Percentiles rank a stretch among this genome's conserved stretches.
Conservation (phyloP, 345 rosid species). For the Ceriops zippeliana region DNA sequence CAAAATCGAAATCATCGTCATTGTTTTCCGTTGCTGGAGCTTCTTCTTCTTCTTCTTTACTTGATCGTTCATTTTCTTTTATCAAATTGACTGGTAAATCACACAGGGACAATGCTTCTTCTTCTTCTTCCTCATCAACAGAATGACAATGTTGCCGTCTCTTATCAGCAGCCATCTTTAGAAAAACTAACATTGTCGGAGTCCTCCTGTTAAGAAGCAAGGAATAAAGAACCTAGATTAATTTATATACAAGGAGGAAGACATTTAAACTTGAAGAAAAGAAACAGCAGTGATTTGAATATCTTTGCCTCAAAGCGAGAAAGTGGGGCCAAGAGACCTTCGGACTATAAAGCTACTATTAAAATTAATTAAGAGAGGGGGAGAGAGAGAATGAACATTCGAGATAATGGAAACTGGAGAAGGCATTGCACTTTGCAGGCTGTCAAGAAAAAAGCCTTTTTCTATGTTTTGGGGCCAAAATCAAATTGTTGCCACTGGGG, state of each 20-base stretch:
- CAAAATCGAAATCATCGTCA: conserved; percentile 58
- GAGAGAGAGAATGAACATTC: conserved; percentile 1
- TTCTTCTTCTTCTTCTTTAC: conserved; percentile 10
- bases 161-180: conserved; percentile 14
- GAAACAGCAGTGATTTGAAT: conserved; percentile 7
- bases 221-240: background rate
- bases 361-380: background rate
- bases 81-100: conserved; percentile 52
- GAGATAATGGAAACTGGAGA: conserved; percentile 1
- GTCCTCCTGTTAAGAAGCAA: conserved; percentile 10
- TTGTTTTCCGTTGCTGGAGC: conserved; percentile 19
- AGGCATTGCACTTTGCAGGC: conserved; percentile 16
- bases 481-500: conserved; percentile 8
- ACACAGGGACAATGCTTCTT: conserved; percentile 63
- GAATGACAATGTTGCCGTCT: conserved; percentile 14
- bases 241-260: conserved; percentile 7
- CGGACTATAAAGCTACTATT: conserved; percentile 16
- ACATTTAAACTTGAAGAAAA: conserved; percentile 22
- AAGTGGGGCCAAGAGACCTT: conserved; percentile 24
- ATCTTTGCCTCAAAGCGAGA: conserved; percentile 2
- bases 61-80: conserved; percentile 20
- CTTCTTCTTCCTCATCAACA: conserved; percentile 36
- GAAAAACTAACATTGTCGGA: conserved; percentile 2
- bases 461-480: conserved; percentile 10
- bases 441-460: conserved; percentile 13